phyloP scores from a whole-genome alignment of 2,329 filamentous ascomycete species.

The Sphaerulina musiva region DNA sequence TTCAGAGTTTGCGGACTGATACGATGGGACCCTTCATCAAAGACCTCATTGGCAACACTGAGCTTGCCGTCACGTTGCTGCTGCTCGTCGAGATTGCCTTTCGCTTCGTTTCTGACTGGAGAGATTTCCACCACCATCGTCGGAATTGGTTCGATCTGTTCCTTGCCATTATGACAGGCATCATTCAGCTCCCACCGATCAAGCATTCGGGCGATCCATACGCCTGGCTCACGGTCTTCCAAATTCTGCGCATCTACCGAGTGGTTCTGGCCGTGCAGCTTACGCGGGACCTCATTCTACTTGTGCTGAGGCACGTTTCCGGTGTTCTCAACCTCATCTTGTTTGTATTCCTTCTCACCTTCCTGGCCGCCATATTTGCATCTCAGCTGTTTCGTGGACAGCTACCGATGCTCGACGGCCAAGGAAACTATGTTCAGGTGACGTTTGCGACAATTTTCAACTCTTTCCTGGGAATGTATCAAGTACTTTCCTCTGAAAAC shows the following conservation, averaged over 20 bases:
- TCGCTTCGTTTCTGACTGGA: slow-evolving; percentile 72
- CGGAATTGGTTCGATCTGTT: slow-evolving; percentile 74
- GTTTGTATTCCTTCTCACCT: slow-evolving; percentile 93
- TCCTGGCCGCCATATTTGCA: slow-evolving; percentile 87
- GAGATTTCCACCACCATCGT: slow-evolving; percentile 65
- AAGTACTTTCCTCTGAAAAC: slow-evolving; percentile 89
- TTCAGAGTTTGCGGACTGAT: slow-evolving; percentile 70
- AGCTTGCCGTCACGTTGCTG: slow-evolving; percentile 68
- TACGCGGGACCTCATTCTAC: slow-evolving; percentile 74
- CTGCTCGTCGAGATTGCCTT: slow-evolving; percentile 77
- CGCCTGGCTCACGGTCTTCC: slow-evolving; percentile 84
- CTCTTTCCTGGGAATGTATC: slow-evolving; percentile 95
- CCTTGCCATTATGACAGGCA: slow-evolving; percentile 70
- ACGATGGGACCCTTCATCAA: slow-evolving; percentile 59
- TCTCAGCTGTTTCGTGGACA: slow-evolving; percentile 87
- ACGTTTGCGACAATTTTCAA: slow-evolving; percentile 91
- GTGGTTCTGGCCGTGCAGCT: slow-evolving; percentile 84
- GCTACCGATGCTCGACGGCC: slow-evolving; percentile 55
- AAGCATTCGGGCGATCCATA: slow-evolving; percentile 65
- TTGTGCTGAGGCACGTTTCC: slow-evolving; percentile 82
- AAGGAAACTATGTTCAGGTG: slow-evolving; percentile 59
- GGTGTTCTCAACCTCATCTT: slow-evolving; percentile 93
- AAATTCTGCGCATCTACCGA: slow-evolving; percentile 86
- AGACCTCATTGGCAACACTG: slow-evolving; percentile 62
- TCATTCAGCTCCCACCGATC: slow-evolving; percentile 81